Evolutionary conservation across 1,284 basidiomycete genomes (phyloP), one percentile per base, ranked within the genome.

Genomic region (Binderoboletus segoi): DNA sequence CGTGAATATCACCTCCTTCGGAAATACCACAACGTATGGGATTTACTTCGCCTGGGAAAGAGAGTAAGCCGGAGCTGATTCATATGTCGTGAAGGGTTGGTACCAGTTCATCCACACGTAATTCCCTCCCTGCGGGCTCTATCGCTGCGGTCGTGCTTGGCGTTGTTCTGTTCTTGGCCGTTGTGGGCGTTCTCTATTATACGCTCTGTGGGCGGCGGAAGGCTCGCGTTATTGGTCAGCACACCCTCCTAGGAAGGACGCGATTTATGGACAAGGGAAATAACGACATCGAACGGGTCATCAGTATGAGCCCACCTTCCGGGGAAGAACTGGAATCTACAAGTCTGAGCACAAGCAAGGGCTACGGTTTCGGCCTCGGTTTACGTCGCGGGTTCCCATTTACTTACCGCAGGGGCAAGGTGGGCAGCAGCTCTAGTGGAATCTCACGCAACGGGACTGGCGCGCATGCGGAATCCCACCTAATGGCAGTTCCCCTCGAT

Each of bases 91-190:
- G 43, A 65, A 58, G 59, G 59, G 51, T 49, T 42, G 24, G 61
- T 16, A 16, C 61, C 24, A 43, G 37, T 50, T 56, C 56, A 37
- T 60, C 62, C 20, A 54, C 56, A 33, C 56, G 53, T 26, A 44
- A 40, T 43, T 48, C 65, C 42, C 62, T 67, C 48, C 62, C 81
- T 6, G 72, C 74, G 59, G 86, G 86, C 41, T 83, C 84, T 1
- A 82, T 87, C 53, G 87, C 86, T 28, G 88, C 85, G 0, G 75
- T 87, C 28, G 79, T 77, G 11, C 75, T 89, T 3, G 83, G 81
- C 7, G 76, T 78, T 24, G 68, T 82, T 21, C 73, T 89, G 11
- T 76, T 78, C 18, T 75, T 83, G 62, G 53, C 86, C 23, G 59
- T 82, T 12, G 54, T 80, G 2, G 60, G 58, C 47, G 70, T 75